phyloP scores from a whole-genome alignment of 1,284 basidiomycete species.

The Tetrapyrgos nigripes region DNA sequence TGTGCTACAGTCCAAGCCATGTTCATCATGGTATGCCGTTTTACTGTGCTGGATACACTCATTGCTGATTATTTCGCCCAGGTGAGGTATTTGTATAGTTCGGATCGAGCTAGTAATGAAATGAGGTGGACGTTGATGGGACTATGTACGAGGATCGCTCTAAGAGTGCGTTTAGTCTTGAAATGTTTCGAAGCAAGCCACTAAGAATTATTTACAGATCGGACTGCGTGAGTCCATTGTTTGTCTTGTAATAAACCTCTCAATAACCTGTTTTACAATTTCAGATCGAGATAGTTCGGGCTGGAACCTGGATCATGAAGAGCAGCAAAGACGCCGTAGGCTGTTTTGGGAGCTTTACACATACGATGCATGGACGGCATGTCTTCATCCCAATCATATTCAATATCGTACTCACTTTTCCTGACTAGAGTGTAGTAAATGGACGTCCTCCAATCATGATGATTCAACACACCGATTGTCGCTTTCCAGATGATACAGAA shows the following conservation, averaged over 20 bases:
- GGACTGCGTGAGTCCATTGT: conserved; percentile 52
- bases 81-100: conserved; percentile 47
- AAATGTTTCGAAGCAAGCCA: neutral
- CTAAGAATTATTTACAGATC: conserved; percentile 38
- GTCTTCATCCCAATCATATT: conserved; percentile 22
- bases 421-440: conserved; percentile 49
- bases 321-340: conserved; percentile 53
- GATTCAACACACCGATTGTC: conserved; percentile 53
- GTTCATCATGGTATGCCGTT: conserved; percentile 46
- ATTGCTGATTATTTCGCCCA: conserved; percentile 55
- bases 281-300: conserved; percentile 59
- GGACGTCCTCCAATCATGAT: conserved; percentile 54
- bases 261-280: neutral
- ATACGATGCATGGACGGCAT: conserved; percentile 56
- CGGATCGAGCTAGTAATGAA: conserved; percentile 50
- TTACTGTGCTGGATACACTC: conserved; percentile 38
- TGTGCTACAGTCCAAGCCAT: conserved; percentile 54
- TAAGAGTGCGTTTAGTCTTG: conserved; percentile 43
- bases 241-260: neutral
- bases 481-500: conserved; percentile 54
- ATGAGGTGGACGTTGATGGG: conserved; percentile 55
- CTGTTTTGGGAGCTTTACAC: conserved; percentile 64
- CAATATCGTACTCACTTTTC: conserved; percentile 6
- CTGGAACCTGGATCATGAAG: conserved; percentile 54
- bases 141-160: conserved; percentile 47